Evolutionary conservation across 345 rosid genomes (phyloP).

Genomic region (Eucalyptus camaldulensis): DNA sequence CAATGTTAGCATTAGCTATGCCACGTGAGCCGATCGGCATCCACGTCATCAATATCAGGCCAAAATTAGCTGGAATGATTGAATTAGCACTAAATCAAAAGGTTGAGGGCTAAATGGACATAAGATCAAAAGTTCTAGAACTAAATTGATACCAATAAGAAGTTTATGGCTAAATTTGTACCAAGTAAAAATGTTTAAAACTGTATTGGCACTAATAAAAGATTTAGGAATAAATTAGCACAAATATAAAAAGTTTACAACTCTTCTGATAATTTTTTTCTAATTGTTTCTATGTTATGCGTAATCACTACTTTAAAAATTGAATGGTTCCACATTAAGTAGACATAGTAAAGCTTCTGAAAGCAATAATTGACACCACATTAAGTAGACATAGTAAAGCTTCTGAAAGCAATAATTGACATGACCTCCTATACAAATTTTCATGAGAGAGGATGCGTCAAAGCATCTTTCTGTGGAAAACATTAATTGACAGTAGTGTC

Average conservation of each 20-base stretch:
- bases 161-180: no score
- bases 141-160: no score
- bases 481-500: neutral
- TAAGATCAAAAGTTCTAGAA: no score
- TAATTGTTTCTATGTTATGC: neutral
- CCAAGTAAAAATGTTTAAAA: no score
- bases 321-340: neutral
- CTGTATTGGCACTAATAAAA: no score
- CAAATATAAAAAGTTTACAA: rapidly evolving
- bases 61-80: no score
- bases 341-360: neutral
- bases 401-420: neutral
- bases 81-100: no score
- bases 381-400: neutral
- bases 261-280: rapidly evolving
- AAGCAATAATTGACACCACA: no score
- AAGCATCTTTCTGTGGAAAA: neutral
- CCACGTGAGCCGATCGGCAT: rapidly evolving
- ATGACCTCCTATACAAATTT: neutral
- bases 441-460: neutral
- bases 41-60: rapidly evolving
- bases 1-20: rapidly evolving
- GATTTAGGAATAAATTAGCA: no score
- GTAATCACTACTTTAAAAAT: neutral
- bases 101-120: no score